A percentile compares a stretch with the other conserved stretches of the same genome.
Evolutionary conservation across 768 basidiomycete genomes (phyloP).

Genomic region (Rhodosporidiobolus odoratus): DNA sequence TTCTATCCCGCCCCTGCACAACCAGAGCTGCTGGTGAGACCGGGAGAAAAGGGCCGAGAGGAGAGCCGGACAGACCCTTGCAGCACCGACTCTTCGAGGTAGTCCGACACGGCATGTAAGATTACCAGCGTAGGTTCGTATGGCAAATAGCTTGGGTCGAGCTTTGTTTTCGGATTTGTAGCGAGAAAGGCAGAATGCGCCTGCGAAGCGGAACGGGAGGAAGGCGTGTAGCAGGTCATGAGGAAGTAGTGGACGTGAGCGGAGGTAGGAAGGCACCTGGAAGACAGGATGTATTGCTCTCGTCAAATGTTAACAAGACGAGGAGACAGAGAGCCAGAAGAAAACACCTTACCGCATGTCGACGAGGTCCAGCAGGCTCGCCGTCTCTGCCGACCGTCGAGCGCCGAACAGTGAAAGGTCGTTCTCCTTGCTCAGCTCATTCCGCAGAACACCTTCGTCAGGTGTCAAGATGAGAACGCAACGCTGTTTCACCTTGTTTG

Average conservation of each 20-base stretch:
- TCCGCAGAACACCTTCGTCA: not conserved
- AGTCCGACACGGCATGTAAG: slow-evolving; percentile 19
- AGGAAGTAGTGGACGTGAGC: slow-evolving; percentile 33
- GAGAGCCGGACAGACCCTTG: not conserved
- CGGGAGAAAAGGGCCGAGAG: not conserved
- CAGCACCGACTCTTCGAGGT: slow-evolving; percentile 8
- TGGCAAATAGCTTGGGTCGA: slow-evolving; percentile 28
- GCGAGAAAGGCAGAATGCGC: not conserved
- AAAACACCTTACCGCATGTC: slow-evolving; percentile 33
- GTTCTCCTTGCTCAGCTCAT: slow-evolving; percentile 5
- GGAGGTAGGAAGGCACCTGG: slow-evolving; percentile 19
- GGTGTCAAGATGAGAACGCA: slow-evolving; percentile 22
- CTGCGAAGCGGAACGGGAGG: not conserved
- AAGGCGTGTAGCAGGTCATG: slow-evolving; percentile 5
- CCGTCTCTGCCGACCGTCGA: not conserved
- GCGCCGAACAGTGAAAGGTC: slow-evolving; percentile 21
- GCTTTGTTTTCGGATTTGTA: not conserved
- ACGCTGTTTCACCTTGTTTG: not conserved
- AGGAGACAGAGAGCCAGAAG: not conserved
- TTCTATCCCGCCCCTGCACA: slow-evolving; percentile 14
- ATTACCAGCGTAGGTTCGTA: slow-evolving; percentile 27
- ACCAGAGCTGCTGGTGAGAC: not conserved
- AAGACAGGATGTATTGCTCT: not conserved
- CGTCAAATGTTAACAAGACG: not conserved
- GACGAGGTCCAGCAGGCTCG: slow-evolving; percentile 1